Percentiles rank a stretch among this genome's conserved stretches.
Conservation (phyloP, 1,284 basidiomycete genomes). For the Cutaneotrichosporon sp. region DNA sequence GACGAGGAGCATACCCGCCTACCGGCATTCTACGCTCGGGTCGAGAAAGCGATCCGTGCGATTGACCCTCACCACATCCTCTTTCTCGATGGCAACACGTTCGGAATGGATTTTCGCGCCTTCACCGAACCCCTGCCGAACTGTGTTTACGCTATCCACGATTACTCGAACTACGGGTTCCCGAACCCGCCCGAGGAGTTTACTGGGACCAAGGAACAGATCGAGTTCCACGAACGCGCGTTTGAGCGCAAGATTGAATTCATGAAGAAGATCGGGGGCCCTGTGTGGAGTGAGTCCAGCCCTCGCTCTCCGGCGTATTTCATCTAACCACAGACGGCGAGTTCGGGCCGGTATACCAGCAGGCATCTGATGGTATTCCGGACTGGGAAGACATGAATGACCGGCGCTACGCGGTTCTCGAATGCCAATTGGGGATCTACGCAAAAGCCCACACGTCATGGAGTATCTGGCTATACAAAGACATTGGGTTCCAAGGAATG, state of each 20-base stretch:
- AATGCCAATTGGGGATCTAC: conserved; percentile 72
- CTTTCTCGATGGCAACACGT: conserved; percentile 61
- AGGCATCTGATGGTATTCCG: conserved; percentile 32
- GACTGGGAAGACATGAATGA: conserved; percentile 65
- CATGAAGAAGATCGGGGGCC: conserved; percentile 24
- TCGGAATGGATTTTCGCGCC: conserved; percentile 68
- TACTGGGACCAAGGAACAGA: conserved; percentile 57
- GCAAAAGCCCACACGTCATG: conserved; percentile 61
- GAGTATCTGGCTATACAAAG: conserved; percentile 82
- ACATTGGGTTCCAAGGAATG: conserved; percentile 81
- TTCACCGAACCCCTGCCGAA: conserved; percentile 54
- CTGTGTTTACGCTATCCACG: conserved; percentile 66
- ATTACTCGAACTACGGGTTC: conserved; percentile 66
- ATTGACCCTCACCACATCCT: conserved; percentile 65
- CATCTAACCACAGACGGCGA: conserved; percentile 55
- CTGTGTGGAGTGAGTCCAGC: conserved; percentile 27
- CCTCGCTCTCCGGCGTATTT: neutral
- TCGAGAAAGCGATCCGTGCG: conserved; percentile 63
- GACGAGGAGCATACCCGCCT: conserved; percentile 58
- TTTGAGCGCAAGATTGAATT: conserved; percentile 62
- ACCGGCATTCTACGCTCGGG: conserved; percentile 63
- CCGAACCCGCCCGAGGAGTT: conserved; percentile 61
- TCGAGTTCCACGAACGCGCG: conserved; percentile 49
- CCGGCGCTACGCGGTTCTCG: conserved; percentile 64
- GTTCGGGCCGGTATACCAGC: conserved; percentile 55